Evolutionary conservation across 345 rosid genomes (phyloP).

Genomic region (Diplotaxis tenuifolia): DNA sequence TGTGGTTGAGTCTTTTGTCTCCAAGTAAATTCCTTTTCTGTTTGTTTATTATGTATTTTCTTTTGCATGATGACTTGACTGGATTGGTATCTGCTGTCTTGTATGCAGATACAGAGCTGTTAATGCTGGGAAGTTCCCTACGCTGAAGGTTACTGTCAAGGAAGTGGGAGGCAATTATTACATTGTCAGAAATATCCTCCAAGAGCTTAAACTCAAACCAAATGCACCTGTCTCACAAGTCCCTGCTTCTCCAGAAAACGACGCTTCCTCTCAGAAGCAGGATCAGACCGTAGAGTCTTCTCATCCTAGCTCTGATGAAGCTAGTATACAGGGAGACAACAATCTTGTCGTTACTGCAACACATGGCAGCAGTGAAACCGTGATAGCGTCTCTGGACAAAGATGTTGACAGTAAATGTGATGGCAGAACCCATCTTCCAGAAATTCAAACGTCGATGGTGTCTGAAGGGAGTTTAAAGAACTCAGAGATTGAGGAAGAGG

Average conservation of each 20-base stretch:
- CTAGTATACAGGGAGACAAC: not conserved
- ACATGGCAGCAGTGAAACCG: not conserved
- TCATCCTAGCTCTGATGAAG: not conserved
- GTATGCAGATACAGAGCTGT: constrained; percentile 29
- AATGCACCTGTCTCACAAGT: constrained; percentile 11
- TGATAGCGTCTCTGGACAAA: not conserved
- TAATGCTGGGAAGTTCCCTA: constrained; percentile 34
- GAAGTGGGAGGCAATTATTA: constrained; percentile 24
- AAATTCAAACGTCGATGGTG: not conserved
- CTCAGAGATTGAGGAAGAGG: constrained; percentile 6
- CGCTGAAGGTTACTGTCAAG: not conserved
- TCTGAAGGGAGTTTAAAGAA: not conserved
- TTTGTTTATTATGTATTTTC: not conserved
- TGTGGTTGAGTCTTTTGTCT: constrained; percentile 24
- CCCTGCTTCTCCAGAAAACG: not conserved
- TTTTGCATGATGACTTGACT: not conserved
- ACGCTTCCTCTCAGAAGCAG: constrained; percentile 5
- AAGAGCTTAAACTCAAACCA: constrained; percentile 26
- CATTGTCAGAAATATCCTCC: constrained; percentile 14
- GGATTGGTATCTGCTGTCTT: not conserved
- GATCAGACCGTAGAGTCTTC: not conserved
- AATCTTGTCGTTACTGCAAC: not conserved
- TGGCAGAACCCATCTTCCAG: not conserved
- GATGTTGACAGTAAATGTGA: constrained; percentile 3
- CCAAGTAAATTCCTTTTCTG: constrained; percentile 11